Evolutionary conservation across 192 early-diverging fungal species (phyloP).

Genomic region (Backusella psychrophila): DNA sequence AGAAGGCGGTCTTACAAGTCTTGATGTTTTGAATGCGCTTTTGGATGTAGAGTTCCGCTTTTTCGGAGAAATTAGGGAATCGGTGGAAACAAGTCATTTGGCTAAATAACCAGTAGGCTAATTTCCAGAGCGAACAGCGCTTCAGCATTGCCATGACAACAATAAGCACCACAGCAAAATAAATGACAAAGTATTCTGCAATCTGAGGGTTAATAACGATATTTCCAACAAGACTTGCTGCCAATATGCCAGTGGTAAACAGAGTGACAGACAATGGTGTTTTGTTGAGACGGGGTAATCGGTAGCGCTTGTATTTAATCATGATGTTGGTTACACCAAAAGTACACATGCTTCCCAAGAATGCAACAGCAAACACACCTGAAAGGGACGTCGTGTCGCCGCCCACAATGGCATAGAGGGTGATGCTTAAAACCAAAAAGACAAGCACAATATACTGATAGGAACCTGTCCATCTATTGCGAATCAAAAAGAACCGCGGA

Average conservation of each 20-base stretch:
- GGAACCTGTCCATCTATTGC: conserved; percentile 42
- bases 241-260: conserved; percentile 24
- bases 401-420: conserved; percentile 39
- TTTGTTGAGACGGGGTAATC: conserved; percentile 32
- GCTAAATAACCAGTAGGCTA: conserved; percentile 27
- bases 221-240: conserved; percentile 43
- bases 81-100: conserved; percentile 20
- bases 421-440: conserved; percentile 49
- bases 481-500: conserved; percentile 44
- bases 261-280: conserved; percentile 35
- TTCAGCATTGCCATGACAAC: conserved; percentile 42
- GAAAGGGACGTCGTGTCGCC: conserved; percentile 47
- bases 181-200: conserved; percentile 47
- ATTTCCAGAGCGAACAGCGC: conserved; percentile 41
- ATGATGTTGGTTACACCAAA: conserved; percentile 45
- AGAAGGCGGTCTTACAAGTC: conserved; percentile 49
- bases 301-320: conserved; percentile 46
- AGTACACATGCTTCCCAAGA: conserved; percentile 44
- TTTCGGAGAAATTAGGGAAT: conserved; percentile 7
- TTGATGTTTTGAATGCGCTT: conserved; percentile 35
- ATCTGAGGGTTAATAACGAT: conserved; percentile 41
- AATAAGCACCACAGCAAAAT: conserved; percentile 42
- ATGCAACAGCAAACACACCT: conserved; percentile 53
- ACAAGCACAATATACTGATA: conserved; percentile 48
- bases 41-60: conserved; percentile 14